Base-by-base conservation (phyloP, 139 green algal genomes). In the Monoraphidium neglectum region DNA sequence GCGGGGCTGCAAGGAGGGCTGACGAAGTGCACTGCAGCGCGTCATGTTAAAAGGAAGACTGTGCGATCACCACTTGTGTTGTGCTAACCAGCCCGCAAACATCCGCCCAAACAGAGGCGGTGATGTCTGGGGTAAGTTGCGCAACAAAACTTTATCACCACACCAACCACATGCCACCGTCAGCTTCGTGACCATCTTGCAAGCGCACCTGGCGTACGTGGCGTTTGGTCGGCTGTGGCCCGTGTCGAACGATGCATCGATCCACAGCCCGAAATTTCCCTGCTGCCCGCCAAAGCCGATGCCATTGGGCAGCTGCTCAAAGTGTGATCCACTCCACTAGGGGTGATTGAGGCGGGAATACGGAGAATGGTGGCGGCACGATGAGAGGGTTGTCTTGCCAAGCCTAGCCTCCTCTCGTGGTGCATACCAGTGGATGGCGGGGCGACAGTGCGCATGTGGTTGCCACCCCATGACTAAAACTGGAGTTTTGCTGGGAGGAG, bases 241-340 rank as follows among this genome's bases (percentile, higher is more conserved):
- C 10, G 46, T 72, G 36, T 90, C 86, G 46, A 87, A 77, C 1
- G 65, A 75, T 35, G 65, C 68, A 63, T 90, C 77, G 6, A 90
- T 68, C 54, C 81, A 88, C 62, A 90, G 37, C 3, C 70, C 76
- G 67, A 75, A 90, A 69, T 88, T 79, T 3, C 77, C 77, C 46
- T 81, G 46, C 76, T 89, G 77, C 53, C 81, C 78, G 3, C 81
- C 78, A 53, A 84, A 79, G 13, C 82, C 79, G 0, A 90, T n/a
- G 1, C 82, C 83, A 67, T 87, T 89, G 18, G 86, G 83, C 63
- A 89, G 59, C 66, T 86, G 60, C 12, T 37, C 79, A 67, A 90
- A 90, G 40, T 74, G 72, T 24, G 84, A 43, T 3, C 82, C 86
- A 59, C 86, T 88, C 77, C 80, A 90, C 78, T 90, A 83, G 56